Base-by-base conservation (phyloP, 2,329 filamentous ascomycete species). In the Uncinocarpus reesii region DNA sequence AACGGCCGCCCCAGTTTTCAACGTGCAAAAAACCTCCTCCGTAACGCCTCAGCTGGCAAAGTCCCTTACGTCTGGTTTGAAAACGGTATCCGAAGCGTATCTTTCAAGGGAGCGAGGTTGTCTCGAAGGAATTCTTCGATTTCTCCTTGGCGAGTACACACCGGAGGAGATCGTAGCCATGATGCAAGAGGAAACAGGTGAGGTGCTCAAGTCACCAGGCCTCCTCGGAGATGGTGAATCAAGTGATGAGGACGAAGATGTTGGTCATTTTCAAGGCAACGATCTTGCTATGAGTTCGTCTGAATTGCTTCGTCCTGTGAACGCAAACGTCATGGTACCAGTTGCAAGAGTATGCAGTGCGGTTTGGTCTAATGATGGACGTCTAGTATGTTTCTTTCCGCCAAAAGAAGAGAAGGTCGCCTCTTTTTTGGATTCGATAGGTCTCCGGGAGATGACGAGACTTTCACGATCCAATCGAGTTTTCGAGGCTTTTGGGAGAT, bases 231-330 rank as follows among this genome's bases (percentile, higher is more conserved):
- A 85, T 49, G 86, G 92, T 55, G 90, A 86, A 55, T 95, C 87
- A 2, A 93, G 85, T 57, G 83, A 87, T 53, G 83, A 86, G 52
- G 85, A 89, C 55, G 86, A 89, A 49, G 66, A 69, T 50, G 61
- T 71, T 47, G 64, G 66, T 13, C 53, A 67, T 58, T 62, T 63
- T 49, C 65, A 68, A 47, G 66, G 62, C 18, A 66, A 71, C 48
- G 67, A 69, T 34, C 55, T 74, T 45, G 69, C 69, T 21, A 65
- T 69, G 61, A 71, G 72, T 52, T 72, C 65, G 23, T 70, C 74
- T 49, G 74, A 75, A 49, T 63, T 73, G 16, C 69, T 78, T 53
- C 70, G 71, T 40, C 69, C 71, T 7, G 67, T 74, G 21, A 77
- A 77, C 73, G 63, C 79, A 67, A 80, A 80, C 60, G 73, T 78